Evolutionary conservation across 2,329 filamentous ascomycete genomes (phyloP), one percentile per base, ranked within the genome.

Genomic region (Aspergillus eucalypticola): DNA sequence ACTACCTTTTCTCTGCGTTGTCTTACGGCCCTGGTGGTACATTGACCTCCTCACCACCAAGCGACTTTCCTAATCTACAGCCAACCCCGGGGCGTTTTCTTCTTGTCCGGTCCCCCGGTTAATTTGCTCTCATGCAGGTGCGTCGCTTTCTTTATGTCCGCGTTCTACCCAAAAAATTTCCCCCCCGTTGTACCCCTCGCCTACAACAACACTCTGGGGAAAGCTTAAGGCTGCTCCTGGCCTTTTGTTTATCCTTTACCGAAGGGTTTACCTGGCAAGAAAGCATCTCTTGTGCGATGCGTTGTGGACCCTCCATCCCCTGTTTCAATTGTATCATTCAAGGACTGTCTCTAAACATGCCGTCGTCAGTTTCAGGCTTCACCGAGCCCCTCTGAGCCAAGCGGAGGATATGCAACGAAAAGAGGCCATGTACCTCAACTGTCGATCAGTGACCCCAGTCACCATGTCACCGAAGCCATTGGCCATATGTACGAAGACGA

Each of bases 381-480:
- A 70, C 73, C 71, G 60, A 73, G 71, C 62, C 69, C 72, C 62
- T 72, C 75, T 65, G 76, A 76, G 66, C 71, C 75, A 68, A 73
- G 73, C 67, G 76, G 74, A 71, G 74, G 74, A 71, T 83, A 83
- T 76, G 77, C 82, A 67, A 76, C 79, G 68, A 79, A 83, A 64
- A 81, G 83, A 70, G 83, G 84, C 66, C 86, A 88, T 78, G 79
- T 78, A 66, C 81, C 85, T 63, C 84, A 87, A 67, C 79, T 88
- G 63, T 88, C 85, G 68, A 88, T 96, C 75, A 95, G 90, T 76
- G 92, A 96, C 78, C 90, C 93, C 62, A 92, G 85, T 78, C 92
- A 96, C 79, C 93, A 96, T 85, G 91, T 96, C 74, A 96, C 92
- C 59, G 93, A 96, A 76, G 90, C 92, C 61, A 96, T 96, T 76